Percentiles rank a stretch among this genome's conserved stretches.
These are phyloP conservation scores for Diplodia mutila DNA, from an alignment of 2,329 filamentous ascomycete species.

Conservation along the genomic window DNA sequence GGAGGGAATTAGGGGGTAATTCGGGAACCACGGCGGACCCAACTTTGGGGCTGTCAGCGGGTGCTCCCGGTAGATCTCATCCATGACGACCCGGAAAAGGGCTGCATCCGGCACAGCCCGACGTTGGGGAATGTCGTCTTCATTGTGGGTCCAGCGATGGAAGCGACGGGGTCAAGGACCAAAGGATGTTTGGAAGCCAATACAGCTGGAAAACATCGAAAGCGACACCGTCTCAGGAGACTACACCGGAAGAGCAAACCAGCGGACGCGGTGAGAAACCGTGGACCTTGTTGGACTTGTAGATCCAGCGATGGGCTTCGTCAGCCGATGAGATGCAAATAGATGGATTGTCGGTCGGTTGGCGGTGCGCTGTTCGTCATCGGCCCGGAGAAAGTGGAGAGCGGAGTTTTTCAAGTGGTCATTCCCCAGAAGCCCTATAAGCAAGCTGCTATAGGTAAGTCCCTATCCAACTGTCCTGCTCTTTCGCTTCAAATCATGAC, in stretches of 20 bases:
- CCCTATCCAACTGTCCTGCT: no score
- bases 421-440: no score
- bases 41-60: conserved; percentile 1
- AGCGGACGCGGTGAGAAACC: no score
- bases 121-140: no score
- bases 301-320: background rate
- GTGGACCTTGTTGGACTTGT: no score
- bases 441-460: no score
- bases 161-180: background rate
- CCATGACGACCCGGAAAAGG: background rate
- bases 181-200: background rate
- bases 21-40: background rate
- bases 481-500: background rate
- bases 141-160: no score
- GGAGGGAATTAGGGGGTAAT: background rate
- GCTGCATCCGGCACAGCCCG: no score
- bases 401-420: no score
- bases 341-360: background rate
- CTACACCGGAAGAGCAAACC: background rate
- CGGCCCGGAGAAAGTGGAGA: background rate
- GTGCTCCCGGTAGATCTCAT: conserved; percentile 20
- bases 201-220: background rate
- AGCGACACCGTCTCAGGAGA: background rate
- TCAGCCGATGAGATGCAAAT: background rate
- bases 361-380: background rate